Percentiles rank a stretch among this genome's conserved stretches.
phyloP scores from a whole-genome alignment of 2,329 filamentous ascomycete genomes.

The Cladosporium velox region DNA sequence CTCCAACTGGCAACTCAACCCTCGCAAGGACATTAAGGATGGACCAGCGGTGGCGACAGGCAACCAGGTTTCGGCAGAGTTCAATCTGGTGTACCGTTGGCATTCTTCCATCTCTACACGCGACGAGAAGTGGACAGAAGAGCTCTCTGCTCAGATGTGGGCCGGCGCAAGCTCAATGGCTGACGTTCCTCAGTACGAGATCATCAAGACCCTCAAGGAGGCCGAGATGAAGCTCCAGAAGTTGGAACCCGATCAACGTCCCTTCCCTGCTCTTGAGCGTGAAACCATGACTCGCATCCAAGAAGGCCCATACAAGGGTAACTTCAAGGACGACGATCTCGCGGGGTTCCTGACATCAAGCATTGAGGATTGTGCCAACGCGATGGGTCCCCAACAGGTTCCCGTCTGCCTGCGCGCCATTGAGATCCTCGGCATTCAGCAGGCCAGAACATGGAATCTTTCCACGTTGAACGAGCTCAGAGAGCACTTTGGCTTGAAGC shows the following conservation, averaged over 20 bases:
- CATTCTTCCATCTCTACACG: constrained; percentile 47
- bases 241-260: constrained; percentile 34
- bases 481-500: constrained; percentile 61
- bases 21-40: constrained; percentile 42
- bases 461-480: constrained; percentile 66
- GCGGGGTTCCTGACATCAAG: constrained; percentile 57
- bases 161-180: constrained; percentile 21
- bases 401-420: constrained; percentile 60
- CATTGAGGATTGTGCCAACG: constrained; percentile 63
- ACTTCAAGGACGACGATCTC: constrained; percentile 60
- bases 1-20: constrained; percentile 48
- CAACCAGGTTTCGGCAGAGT: constrained; percentile 56
- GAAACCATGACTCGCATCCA: constrained; percentile 35
- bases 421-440: constrained; percentile 64
- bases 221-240: constrained; percentile 34
- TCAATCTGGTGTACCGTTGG: constrained; percentile 57
- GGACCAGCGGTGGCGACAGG: constrained; percentile 44
- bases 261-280: constrained; percentile 37
- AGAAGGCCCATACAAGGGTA: constrained; percentile 47
- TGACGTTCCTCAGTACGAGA: constrained; percentile 28
- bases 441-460: constrained; percentile 63
- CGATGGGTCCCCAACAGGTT: constrained; percentile 61
- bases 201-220: constrained; percentile 35
- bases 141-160: constrained; percentile 40
- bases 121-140: constrained; percentile 50